Evolutionary conservation across 345 rosid genomes (phyloP), one percentile per base, ranked within the genome.

Genomic region (Punica granatum): DNA sequence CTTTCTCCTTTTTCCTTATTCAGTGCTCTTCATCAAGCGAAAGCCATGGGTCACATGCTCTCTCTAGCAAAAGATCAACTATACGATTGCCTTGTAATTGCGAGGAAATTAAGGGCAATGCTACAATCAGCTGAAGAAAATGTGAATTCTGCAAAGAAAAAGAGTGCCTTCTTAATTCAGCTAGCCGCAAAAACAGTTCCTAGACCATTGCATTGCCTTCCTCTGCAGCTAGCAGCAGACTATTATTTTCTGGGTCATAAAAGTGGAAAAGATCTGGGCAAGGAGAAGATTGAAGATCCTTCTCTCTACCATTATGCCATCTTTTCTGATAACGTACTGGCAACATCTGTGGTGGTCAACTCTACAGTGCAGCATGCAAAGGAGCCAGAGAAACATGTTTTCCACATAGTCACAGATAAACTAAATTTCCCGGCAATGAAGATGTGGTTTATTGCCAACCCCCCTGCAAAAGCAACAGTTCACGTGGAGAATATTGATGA

Each of bases 121-220:
- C 89, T 95, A 73, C 98, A 85, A 75, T 86, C 85, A 75, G 75
- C 83, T 42, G 93, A 89, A 77, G 85, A 81, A 64, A 77, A 74
- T 61, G 81, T 94, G 36, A 86, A 71, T 69, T 78, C 85, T 19
- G 54, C 83, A 63, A 92, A 76, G 90, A 95, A 85, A 75, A 89
- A 85, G 80, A 89, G 97, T 70, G 82, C 90, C 33, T 92, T 90
- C 81, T 83, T 95, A 78, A 92, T 87, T 85, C 98, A 95, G 79
- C 77, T 92, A 65, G 99, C 99, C 19, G 98, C 99, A 72, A 92
- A 95, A 82, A 90, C 97, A 69, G 74, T 95, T 69, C 96, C 98
- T 69, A 73, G 64, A 70, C 92, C 96, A 71, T 79, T 95, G 85
- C 98, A 92, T 75, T 92, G 98, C 86, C 85, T 95, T 75, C 84